These are phyloP conservation scores for Wickerhamiella vanderwaltii DNA, from an alignment of 805 yeast genomes.

Conservation along the genomic window DNA sequence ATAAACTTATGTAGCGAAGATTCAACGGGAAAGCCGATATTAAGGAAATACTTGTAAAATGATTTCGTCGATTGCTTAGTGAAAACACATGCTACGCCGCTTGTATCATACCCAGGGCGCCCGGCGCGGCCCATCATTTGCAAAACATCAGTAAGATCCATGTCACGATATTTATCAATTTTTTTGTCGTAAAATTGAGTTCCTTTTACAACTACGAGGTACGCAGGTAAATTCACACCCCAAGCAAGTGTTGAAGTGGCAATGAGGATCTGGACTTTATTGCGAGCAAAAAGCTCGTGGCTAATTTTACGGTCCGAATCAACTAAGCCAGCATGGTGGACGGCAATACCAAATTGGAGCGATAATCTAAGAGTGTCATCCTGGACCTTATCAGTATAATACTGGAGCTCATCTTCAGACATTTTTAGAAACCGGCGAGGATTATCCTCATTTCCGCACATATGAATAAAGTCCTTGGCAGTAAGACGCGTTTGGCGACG, in stretches of 20 bases:
- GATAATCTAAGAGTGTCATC: constrained; percentile 73
- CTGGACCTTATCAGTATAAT: constrained; percentile 42
- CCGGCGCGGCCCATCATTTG: constrained; percentile 87
- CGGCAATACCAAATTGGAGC: constrained; percentile 66
- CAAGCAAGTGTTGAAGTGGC: constrained; percentile 80
- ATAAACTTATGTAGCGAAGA: constrained; percentile 66
- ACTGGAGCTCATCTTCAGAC: constrained; percentile 50
- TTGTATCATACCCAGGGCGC: constrained; percentile 67
- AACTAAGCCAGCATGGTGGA: constrained; percentile 73
- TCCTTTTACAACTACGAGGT: constrained; percentile 65
- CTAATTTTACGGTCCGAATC: constrained; percentile 60
- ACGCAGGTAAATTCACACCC: constrained; percentile 79
- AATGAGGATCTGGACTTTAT: constrained; percentile 56
- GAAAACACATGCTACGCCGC: constrained; percentile 64
- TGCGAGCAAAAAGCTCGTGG: constrained; percentile 57
- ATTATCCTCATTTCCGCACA: constrained; percentile 67
- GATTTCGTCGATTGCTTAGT: constrained; percentile 64
- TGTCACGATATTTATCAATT: constrained; percentile 57
- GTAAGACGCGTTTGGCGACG: constrained; percentile 73
- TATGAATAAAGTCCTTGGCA: constrained; percentile 62
- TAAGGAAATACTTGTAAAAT: constrained; percentile 65
- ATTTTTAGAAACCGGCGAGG: constrained; percentile 59
- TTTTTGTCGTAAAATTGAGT: constrained; percentile 50
- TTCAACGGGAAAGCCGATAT: constrained; percentile 74
- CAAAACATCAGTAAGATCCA: constrained; percentile 70